Conservation (phyloP, 202 grass and related monocot species). For the Zizania palustris region DNA sequence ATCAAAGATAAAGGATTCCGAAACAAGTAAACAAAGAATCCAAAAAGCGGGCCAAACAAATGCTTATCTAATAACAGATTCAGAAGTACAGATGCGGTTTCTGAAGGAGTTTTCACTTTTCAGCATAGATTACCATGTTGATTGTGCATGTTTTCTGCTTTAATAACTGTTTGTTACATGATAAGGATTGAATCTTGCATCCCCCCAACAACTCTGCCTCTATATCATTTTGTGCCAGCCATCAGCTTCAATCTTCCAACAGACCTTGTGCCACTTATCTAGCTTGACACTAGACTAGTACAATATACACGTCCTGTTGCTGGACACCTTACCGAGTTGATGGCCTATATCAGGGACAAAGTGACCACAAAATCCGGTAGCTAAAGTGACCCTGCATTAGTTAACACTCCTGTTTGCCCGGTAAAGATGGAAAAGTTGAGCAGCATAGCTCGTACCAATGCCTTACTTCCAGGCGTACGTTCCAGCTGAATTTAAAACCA, state of each 20-base stretch:
- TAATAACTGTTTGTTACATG: not conserved
- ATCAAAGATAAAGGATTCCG: no score
- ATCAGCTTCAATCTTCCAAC: not conserved
- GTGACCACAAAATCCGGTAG: constrained; percentile 46
- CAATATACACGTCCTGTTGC: constrained; percentile 22
- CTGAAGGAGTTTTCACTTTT: not conserved
- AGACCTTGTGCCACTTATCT: constrained; percentile 30
- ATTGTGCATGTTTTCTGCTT: not conserved
- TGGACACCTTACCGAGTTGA: constrained; percentile 23
- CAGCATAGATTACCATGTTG: no score
- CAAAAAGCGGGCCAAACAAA: no score
- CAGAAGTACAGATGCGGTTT: not conserved
- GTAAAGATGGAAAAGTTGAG: constrained; percentile 44
- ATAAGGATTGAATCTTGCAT: not conserved
- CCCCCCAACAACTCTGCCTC: not conserved
- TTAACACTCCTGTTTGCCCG: constrained; percentile 4
- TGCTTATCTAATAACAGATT: no score
- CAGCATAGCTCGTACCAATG: constrained; percentile 26
- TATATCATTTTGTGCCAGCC: no score
- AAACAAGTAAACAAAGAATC: no score
- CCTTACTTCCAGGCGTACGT: not conserved
- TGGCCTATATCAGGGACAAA: constrained; percentile 37
- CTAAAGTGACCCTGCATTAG: constrained; percentile 18
- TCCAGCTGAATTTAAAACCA: not conserved
- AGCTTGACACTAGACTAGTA: not conserved